phyloP scores from a whole-genome alignment of 2,329 filamentous ascomycete species.

The Fusarium floridanum region DNA sequence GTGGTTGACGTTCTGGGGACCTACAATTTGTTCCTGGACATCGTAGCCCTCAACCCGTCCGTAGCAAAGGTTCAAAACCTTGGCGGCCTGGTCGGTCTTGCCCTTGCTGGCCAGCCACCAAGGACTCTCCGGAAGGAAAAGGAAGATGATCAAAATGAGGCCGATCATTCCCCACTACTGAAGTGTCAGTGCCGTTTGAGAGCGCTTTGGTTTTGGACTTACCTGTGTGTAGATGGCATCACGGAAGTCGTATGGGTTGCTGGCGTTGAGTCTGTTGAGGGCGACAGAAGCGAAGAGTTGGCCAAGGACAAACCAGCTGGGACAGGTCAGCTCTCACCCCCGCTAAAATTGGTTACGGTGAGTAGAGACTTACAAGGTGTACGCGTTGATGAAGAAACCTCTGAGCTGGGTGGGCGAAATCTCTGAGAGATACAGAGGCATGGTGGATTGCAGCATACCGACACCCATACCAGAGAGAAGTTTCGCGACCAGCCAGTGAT shows the following conservation, averaged over 20 bases:
- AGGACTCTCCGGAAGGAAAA: constrained; percentile 25
- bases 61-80: constrained; percentile 16
- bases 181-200: not conserved
- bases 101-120: constrained; percentile 31
- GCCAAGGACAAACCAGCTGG: constrained; percentile 30
- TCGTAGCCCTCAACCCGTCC: constrained; percentile 23
- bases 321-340: not conserved
- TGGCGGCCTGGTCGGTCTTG: constrained; percentile 17
- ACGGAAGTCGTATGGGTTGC: constrained; percentile 21
- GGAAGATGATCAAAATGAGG: constrained; percentile 12
- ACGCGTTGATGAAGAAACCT: constrained; percentile 30
- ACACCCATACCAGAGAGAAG: constrained; percentile 32
- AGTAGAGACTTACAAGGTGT: constrained; percentile 18
- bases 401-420: constrained; percentile 30
- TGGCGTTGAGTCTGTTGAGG: constrained; percentile 23
- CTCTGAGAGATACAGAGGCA: constrained; percentile 32
- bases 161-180: constrained; percentile 32
- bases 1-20: not conserved
- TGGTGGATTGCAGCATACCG: constrained; percentile 28
- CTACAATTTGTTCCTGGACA: constrained; percentile 26
- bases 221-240: constrained; percentile 31
- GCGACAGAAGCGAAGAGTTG: constrained; percentile 31
- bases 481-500: constrained; percentile 33
- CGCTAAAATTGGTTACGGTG: accelerated
- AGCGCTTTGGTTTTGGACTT: not conserved